Percentiles rank a stretch among this genome's conserved stretches.
phyloP scores from a whole-genome alignment of 257 asterid species.

The Fraxinus excelsior region DNA sequence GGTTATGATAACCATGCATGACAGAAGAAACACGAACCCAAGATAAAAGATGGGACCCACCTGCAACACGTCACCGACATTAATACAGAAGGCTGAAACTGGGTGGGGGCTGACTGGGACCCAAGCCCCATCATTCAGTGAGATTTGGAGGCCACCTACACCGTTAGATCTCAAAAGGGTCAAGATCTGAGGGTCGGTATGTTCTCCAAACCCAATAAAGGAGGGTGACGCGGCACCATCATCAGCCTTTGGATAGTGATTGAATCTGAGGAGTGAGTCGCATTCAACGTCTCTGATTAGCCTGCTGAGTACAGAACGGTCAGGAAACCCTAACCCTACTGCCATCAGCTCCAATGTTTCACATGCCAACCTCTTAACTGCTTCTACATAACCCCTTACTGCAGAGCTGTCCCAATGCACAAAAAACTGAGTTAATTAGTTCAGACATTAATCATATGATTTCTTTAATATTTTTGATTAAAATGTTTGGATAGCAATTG shows the following conservation, averaged over 20 bases:
- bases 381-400: conserved; percentile 56
- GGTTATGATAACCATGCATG: conserved; percentile 24
- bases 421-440: background rate
- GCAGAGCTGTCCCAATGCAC: conserved; percentile 39
- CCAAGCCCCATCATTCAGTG: conserved; percentile 60
- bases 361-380: conserved; percentile 63
- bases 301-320: conserved; percentile 38
- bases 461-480: too few relatives aligned
- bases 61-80: conserved; percentile 79
- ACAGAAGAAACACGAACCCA: background rate
- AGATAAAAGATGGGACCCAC: conserved; percentile 24
- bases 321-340: conserved; percentile 47
- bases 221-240: conserved; percentile 29
- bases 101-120: conserved; percentile 60
- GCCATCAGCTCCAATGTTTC: conserved; percentile 62
- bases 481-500: too few relatives aligned
- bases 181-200: conserved; percentile 90
- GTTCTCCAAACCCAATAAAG: conserved; percentile 76
- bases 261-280: conserved; percentile 73
- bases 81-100: conserved; percentile 45
- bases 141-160: conserved; percentile 61
- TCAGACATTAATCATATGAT: background rate
- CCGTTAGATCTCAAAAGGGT: conserved; percentile 65
- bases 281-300: conserved; percentile 44
- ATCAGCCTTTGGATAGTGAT: conserved; percentile 56